Conservation (phyloP, 1,284 basidiomycete species). For the Agaricales sp. region DNA sequence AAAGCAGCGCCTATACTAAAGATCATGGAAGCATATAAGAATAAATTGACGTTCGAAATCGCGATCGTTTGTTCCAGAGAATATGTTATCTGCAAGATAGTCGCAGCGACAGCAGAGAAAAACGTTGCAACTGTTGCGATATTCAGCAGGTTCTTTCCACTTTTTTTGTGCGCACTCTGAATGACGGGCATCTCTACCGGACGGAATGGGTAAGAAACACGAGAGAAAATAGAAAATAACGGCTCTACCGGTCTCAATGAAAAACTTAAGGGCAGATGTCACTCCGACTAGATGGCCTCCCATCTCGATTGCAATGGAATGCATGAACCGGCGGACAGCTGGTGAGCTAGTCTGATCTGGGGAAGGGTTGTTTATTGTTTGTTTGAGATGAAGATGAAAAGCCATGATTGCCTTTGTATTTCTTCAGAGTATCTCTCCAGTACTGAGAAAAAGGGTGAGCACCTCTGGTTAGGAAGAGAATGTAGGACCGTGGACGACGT, state of each 20-base stretch:
- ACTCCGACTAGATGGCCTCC: not conserved
- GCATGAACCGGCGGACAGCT: not conserved
- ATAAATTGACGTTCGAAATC: conserved; percentile 33
- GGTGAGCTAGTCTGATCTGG: not conserved
- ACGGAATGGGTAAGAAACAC: not conserved
- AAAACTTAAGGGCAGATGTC: not conserved
- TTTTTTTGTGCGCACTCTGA: conserved; percentile 47
- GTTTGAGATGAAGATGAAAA: no score
- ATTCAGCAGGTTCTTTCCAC: conserved; percentile 39
- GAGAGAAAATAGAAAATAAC: not conserved
- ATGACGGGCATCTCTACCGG: conserved; percentile 46
- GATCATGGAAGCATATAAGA: conserved; percentile 55
- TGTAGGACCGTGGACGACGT: no score
- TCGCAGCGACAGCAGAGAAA: conserved; percentile 10
- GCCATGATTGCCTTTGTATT: not conserved
- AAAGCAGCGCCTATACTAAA: conserved; percentile 53
- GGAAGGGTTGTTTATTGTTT: not conserved
- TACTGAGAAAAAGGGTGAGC: not conserved
- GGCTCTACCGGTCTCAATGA: not conserved
- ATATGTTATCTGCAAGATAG: conserved; percentile 34
- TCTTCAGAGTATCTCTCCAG: not conserved
- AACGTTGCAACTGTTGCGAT: conserved; percentile 48
- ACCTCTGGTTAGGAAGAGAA: not conserved
- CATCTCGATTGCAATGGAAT: not conserved
- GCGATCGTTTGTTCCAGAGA: conserved; percentile 15